Conservation (phyloP, 1,284 basidiomycete species). For the Psilocybe mexicana region DNA sequence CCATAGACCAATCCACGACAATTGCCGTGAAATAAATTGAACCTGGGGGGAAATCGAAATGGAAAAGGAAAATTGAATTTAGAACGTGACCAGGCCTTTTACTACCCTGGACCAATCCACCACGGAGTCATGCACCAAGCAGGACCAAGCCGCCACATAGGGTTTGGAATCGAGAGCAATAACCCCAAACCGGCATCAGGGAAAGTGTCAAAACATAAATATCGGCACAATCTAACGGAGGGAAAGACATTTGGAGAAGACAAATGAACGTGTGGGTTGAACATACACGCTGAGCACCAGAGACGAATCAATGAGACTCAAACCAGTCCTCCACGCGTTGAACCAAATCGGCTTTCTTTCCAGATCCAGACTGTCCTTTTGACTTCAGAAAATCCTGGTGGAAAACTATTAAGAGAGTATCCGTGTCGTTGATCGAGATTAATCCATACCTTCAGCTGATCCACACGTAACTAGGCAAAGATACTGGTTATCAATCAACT, state of each 20-base stretch:
- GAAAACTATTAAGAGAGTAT: slow-evolving; percentile 14
- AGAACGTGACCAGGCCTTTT: neutral
- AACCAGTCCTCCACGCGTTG: slow-evolving; percentile 65
- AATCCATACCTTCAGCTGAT: slow-evolving; percentile 67
- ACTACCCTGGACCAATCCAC: neutral
- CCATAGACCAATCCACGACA: neutral
- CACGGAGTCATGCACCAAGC: neutral
- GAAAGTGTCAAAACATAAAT: neutral
- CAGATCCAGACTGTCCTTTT: slow-evolving; percentile 58
- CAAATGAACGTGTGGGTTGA: neutral
- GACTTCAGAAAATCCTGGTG: slow-evolving; percentile 66
- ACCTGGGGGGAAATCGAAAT: neutral
- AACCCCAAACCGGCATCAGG: neutral
- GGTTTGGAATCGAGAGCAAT: neutral
- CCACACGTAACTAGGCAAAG: slow-evolving; percentile 63
- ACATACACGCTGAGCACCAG: neutral
- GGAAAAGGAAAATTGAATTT: neutral
- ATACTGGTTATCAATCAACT: slow-evolving; percentile 13
- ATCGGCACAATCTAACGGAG: neutral
- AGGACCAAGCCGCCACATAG: neutral
- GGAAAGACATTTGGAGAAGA: neutral
- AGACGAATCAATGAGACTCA: slow-evolving; percentile 39
- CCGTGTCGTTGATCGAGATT: slow-evolving; percentile 8
- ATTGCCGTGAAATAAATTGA: neutral
- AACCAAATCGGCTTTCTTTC: slow-evolving; percentile 71